Evolutionary conservation across 1,139 yeast genomes (phyloP).

Genomic region (Candida tunisiensis): DNA sequence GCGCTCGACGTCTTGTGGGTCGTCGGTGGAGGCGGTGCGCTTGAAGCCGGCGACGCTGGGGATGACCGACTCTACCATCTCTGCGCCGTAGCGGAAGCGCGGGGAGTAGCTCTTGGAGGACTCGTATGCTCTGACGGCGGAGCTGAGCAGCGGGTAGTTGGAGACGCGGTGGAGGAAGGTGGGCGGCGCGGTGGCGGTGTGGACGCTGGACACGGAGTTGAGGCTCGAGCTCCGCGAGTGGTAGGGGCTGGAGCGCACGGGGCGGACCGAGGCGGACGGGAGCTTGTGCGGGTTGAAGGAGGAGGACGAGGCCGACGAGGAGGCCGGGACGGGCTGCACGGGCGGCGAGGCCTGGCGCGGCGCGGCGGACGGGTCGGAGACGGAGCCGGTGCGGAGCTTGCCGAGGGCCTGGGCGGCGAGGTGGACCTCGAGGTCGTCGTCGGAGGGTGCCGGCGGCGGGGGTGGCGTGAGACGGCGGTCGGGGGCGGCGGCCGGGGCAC

Average conservation of each 20-base stretch:
- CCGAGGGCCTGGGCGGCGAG: constrained; percentile 1
- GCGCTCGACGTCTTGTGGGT: too few relatives aligned
- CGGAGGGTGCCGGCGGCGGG: too few relatives aligned
- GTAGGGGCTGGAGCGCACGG: too few relatives aligned
- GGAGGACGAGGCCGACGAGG: not conserved
- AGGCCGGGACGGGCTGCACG: not conserved
- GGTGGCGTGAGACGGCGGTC: too few relatives aligned
- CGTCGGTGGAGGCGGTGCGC: not conserved
- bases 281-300: too few relatives aligned
- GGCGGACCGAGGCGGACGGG: too few relatives aligned
- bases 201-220: too few relatives aligned
- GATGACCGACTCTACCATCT: constrained; percentile 35
- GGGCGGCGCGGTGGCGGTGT: too few relatives aligned
- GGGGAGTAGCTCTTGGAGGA: constrained; percentile 38
- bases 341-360: too few relatives aligned
- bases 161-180: not conserved
- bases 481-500: too few relatives aligned
- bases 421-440: not conserved
- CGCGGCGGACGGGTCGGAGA: not conserved
- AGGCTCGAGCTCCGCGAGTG: too few relatives aligned
- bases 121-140: constrained; percentile 45
- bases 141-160: constrained; percentile 20
- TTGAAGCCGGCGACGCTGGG: constrained; percentile 1
- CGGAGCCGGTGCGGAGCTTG: not conserved
- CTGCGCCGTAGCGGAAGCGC: constrained; percentile 48